Conservation (phyloP, 2,329 filamentous ascomycete species). For the Talaromyces funiculosus region DNA sequence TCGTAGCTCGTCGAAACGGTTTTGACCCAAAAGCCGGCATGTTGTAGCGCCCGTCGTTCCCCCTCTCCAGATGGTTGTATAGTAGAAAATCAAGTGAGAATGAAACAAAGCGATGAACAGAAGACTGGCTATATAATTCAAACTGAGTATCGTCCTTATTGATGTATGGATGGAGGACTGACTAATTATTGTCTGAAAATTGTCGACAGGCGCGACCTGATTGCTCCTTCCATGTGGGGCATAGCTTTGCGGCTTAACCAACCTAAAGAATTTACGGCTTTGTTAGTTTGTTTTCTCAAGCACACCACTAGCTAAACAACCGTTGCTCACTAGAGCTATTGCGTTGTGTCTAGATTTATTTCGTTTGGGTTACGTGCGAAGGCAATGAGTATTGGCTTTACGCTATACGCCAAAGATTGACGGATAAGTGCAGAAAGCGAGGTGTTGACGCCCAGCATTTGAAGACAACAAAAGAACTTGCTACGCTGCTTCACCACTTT, state of each 20-base stretch:
- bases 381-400: background rate
- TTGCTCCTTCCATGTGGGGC: constrained; percentile 9
- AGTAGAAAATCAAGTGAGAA: no score
- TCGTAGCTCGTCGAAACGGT: constrained; percentile 59
- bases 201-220: background rate
- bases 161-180: background rate
- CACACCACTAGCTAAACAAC: background rate
- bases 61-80: background rate
- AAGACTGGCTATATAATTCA: background rate
- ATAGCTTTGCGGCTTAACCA: constrained; percentile 5
- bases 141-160: background rate
- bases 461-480: background rate
- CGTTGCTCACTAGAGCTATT: background rate
- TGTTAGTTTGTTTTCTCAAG: background rate
- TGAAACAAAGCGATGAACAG: background rate
- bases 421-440: background rate
- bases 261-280: background rate
- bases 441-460: background rate
- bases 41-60: background rate
- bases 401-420: background rate
- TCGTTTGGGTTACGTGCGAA: background rate
- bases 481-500: background rate
- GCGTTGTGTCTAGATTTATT: background rate
- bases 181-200: background rate
- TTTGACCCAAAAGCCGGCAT: constrained; percentile 65